A percentile compares a stretch with the other conserved stretches of the same genome.
phyloP scores from a whole-genome alignment of 495 filamentous ascomycete species.

The Rhypophila decipiens region DNA sequence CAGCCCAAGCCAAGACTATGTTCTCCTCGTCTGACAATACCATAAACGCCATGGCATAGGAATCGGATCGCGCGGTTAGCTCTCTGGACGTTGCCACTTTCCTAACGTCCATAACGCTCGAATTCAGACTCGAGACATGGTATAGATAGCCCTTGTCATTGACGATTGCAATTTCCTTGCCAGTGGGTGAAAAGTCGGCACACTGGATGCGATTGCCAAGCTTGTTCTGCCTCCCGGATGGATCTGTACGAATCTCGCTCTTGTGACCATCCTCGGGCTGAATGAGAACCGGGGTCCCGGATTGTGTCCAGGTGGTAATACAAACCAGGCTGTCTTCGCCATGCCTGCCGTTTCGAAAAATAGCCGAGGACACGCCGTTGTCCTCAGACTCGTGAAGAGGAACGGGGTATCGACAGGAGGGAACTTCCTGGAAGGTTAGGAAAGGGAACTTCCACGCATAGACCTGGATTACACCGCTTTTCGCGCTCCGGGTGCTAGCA shows the following conservation, averaged over 20 bases:
- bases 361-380: slow-evolving; percentile 26
- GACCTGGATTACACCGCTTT: slow-evolving; percentile 26
- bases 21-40: slow-evolving; percentile 24
- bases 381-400: slow-evolving; percentile 32
- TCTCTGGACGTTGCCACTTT: slow-evolving; percentile 23
- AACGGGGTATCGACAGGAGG: slow-evolving; percentile 26
- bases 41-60: slow-evolving; percentile 30
- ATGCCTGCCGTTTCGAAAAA: slow-evolving; percentile 19
- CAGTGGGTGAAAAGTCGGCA: slow-evolving; percentile 27
- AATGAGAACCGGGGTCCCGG: slow-evolving; percentile 27
- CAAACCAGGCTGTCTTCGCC: slow-evolving; percentile 27
- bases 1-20: slow-evolving; percentile 30
- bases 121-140: slow-evolving; percentile 27
- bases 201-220: slow-evolving; percentile 28
- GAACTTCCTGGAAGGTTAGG: slow-evolving; percentile 22
- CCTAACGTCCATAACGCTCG: slow-evolving; percentile 24
- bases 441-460: slow-evolving; percentile 30
- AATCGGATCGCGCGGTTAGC: slow-evolving; percentile 24
- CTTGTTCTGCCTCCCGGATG: slow-evolving; percentile 17
- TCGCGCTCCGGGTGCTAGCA: slow-evolving; percentile 24
- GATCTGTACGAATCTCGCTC: slow-evolving; percentile 23
- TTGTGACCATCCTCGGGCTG: slow-evolving; percentile 28
- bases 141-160: slow-evolving; percentile 33
- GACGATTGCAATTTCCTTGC: slow-evolving; percentile 26
- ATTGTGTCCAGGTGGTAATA: slow-evolving; percentile 33